Evolutionary conservation across 2,329 filamentous ascomycete genomes (phyloP), one percentile per base, ranked within the genome.

Genomic region (Ceratocystis eucalypticola): DNA sequence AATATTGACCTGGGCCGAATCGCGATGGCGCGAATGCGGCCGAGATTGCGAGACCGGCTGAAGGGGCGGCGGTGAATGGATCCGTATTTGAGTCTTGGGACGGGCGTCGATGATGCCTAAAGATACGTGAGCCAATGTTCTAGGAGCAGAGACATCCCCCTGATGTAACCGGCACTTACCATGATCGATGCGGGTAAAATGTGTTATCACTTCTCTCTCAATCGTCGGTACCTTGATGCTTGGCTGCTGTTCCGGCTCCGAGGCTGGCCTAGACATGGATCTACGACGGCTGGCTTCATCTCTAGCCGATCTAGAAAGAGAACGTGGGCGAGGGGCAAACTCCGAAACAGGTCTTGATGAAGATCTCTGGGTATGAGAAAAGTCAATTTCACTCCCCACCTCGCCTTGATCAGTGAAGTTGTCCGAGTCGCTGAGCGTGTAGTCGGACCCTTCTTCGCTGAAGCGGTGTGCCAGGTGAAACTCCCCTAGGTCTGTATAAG

Each of bases 131-230:
- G 41, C 4, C 15, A 33, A 20, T n/a, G 53, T 53, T 25, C 44
- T 41, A 59, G 63, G 44, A 46, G n/a, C 28, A 22, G 8, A 50
- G 30, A 66, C 3, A n/a, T 12, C 8, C 17, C 61, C 57, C 66
- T 59, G 20, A 12, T 57, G 20, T 44, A 59, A 20, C 53, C 25
- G 25, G 57, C 25, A 75, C 84, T 73, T 79, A 90, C 89, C 91
- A 76, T 96, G 90, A 72, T 96, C 89, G 71, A 95, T 88, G 72
- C 93, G 88, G 67, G 87, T 83, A 74, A 94, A 93, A 76, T 94
- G 89, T 0, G 90, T 95, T 70, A 95, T 92, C 67, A 96, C 86
- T 73, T 96, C 89, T 72, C 93, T 85, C 75, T 93, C 89, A 71
- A 96, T 90, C 0, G 87, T 88, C 44, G 91, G 91, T 22, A 87